A percentile compares a stretch with the other conserved stretches of the same genome.
Evolutionary conservation across 2,329 filamentous ascomycete species (phyloP).

Genomic region (Camptophora hylomeconis): DNA sequence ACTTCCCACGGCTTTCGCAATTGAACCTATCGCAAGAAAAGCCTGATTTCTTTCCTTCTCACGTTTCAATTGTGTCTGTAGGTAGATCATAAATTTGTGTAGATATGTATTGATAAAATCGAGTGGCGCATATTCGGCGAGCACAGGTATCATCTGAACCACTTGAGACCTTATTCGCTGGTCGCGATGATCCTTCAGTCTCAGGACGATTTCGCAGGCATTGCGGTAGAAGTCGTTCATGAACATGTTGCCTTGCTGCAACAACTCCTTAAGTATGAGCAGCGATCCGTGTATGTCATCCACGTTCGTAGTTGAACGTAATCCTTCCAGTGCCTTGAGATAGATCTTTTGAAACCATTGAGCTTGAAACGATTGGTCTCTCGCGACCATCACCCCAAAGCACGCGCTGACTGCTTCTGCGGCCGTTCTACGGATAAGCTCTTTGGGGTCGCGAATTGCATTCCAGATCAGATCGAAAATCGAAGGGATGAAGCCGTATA

Average conservation of each 20-base stretch:
- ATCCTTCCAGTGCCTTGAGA: constrained; percentile 66
- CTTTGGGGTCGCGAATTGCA: constrained; percentile 74
- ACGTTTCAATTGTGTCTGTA: constrained; percentile 86
- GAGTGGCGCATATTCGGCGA: constrained; percentile 81
- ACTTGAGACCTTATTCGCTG: constrained; percentile 77
- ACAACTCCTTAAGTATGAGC: constrained; percentile 79
- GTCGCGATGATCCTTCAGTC: constrained; percentile 87
- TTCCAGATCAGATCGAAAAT: constrained; percentile 97
- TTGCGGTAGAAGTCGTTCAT: constrained; percentile 93
- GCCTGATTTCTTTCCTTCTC: constrained; percentile 89
- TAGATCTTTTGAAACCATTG: constrained; percentile 87
- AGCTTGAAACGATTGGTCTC: constrained; percentile 77
- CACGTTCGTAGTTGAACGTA: constrained; percentile 59
- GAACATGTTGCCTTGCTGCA: constrained; percentile 95
- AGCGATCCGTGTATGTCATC: constrained; percentile 92
- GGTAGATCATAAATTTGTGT: constrained; percentile 92
- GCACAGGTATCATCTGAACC: constrained; percentile 77
- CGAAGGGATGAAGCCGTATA: constrained; percentile 90
- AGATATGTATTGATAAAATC: constrained; percentile 82
- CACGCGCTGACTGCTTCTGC: constrained; percentile 89
- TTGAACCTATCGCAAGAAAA: constrained; percentile 89
- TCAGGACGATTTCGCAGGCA: constrained; percentile 82
- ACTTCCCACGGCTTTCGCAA: constrained; percentile 91
- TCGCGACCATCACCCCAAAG: constrained; percentile 87
- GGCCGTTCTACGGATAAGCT: constrained; percentile 82